Conservation (phyloP, 75 land plant genomes). For the Cunninghamia lanceolata region DNA sequence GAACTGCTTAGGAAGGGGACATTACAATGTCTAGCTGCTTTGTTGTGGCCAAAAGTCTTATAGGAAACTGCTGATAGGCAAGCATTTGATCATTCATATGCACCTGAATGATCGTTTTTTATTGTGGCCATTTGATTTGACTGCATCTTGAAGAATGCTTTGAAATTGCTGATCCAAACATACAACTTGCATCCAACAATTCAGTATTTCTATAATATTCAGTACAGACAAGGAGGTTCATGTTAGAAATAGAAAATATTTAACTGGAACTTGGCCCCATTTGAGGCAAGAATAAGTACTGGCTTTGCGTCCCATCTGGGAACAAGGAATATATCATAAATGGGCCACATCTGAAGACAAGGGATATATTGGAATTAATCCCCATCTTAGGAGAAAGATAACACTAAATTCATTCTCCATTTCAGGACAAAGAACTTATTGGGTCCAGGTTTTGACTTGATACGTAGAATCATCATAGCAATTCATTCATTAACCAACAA, state of each 20-base stretch:
- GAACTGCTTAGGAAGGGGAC: no score
- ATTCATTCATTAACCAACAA: not conserved
- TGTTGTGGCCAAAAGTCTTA: no score
- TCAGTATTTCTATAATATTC: not conserved
- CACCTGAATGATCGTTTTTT: not conserved
- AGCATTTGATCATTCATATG: not conserved
- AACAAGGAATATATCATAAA: no score
- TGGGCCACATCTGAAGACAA: not conserved
- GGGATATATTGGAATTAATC: not conserved
- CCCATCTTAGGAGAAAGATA: not conserved
- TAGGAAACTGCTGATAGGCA: not conserved
- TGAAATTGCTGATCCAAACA: not conserved
- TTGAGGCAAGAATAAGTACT: not conserved
- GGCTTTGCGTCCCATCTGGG: not conserved
- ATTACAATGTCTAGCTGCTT: no score
- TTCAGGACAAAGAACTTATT: no score
- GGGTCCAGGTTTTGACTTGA: not conserved
- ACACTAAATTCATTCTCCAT: not conserved
- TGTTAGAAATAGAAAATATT: not conserved
- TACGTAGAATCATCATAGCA: no score
- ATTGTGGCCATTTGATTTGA: not conserved
- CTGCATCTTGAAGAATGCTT: not conserved
- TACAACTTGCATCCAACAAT: not conserved
- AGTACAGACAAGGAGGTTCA: not conserved
- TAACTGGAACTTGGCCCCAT: not conserved